Base-by-base conservation (phyloP, 257 asterid genomes). In the Cruciata laevipes region DNA sequence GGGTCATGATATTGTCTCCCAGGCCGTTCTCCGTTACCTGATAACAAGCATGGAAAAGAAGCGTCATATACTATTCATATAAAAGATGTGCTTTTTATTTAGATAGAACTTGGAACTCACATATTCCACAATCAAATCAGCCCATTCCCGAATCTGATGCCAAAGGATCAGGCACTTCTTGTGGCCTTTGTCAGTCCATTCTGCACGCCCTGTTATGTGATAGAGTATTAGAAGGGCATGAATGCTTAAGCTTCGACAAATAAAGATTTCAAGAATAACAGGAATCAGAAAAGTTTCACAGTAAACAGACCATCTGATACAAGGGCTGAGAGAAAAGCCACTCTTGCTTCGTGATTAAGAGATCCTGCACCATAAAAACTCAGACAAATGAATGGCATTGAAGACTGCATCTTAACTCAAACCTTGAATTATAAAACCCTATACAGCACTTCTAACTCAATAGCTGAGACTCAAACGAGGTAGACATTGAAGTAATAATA, bases 311-410 rank as follows among this genome's bases (percentile, higher is more conserved):
- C 96, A 78, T 90, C 99, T 16, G 80, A 79, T 69, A 90, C 96
- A 66, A 93, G 68, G 70, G 96, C 95, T 0, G 94, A 85, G 38
- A 90, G 90, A 83, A 86, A 93, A 58, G 95, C 92, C 76, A 62
- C 92, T 80, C 85, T 84, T 37, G 97, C 95, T 93, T 93, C 99
- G 80, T 93, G 82, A 76, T 91, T 93, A 67, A 93, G 82, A 70
- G 96, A 90, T 84, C 99, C 99, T 93, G 90, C 83, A 85, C 24
- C 25, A 49, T 49, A 70, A 71, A 31, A 20, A 56, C 2, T 11
- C 66, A 61, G 42, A 60, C n/a, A 31, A 4, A 31, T 16, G 35
- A 60, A 60, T 13, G 31, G 31, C 65, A 60, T 16, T 24, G 33
- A 60, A 30, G 38, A 60, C 23, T 27, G 33, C 21, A 18, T 53